Evolutionary conservation across 2,329 filamentous ascomycete genomes (phyloP).

Genomic region (Botrytis deweyae): DNA sequence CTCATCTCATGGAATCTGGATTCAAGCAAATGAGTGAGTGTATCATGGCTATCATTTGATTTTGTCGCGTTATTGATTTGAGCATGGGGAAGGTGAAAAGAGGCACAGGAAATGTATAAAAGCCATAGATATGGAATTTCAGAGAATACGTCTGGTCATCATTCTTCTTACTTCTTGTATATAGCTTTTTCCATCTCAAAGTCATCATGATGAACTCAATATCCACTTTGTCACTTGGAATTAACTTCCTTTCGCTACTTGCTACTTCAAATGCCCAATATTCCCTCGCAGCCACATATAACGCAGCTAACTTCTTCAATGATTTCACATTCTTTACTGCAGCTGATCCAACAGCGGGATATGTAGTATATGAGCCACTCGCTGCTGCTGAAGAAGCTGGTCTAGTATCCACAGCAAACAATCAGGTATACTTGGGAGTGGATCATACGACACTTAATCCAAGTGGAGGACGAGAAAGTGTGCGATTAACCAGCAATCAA

Average conservation of each 20-base stretch:
- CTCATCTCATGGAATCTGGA: not conserved
- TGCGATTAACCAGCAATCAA: slow-evolving; percentile 65
- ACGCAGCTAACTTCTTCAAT: slow-evolving; percentile 46
- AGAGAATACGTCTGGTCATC: not conserved
- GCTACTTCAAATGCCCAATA: slow-evolving; percentile 14
- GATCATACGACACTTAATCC: slow-evolving; percentile 59
- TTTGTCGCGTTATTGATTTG: not conserved
- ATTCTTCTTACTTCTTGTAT: not conserved
- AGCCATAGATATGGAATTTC: not conserved
- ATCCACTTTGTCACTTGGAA: not conserved
- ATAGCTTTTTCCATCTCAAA: not conserved
- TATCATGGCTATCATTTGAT: not conserved
- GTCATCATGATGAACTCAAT: not conserved
- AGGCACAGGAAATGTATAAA: not conserved
- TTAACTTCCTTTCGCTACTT: not conserved
- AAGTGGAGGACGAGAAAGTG: slow-evolving; percentile 53
- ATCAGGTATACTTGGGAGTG: slow-evolving; percentile 66
- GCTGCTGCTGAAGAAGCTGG: slow-evolving; percentile 53
- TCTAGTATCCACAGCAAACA: slow-evolving; percentile 57
- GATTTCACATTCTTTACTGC: slow-evolving; percentile 53
- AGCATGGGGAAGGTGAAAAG: too few relatives aligned
- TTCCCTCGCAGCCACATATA: slow-evolving; percentile 42
- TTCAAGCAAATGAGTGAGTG: not conserved
- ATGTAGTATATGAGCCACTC: slow-evolving; percentile 58
- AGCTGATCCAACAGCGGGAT: slow-evolving; percentile 64